Evolutionary conservation across 176 grass and related monocot genomes (phyloP).

Genomic region (Raddia distichophylla): DNA sequence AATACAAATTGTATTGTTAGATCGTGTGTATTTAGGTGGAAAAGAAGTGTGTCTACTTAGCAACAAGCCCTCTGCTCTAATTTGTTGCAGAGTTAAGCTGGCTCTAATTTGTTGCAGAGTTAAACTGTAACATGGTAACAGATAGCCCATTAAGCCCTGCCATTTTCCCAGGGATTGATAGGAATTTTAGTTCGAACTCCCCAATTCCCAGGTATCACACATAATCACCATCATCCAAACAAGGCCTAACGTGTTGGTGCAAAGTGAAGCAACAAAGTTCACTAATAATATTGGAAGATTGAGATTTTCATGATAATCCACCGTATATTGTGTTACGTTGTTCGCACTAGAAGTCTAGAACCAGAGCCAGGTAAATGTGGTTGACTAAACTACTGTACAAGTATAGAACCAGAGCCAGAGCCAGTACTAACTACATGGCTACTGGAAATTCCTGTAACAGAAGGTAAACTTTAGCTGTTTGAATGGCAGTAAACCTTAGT

Average conservation of each 20-base stretch:
- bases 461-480: background rate
- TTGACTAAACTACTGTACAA: background rate
- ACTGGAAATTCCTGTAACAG: background rate
- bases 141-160: too few species aligned
- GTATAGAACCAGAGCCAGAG: background rate
- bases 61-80: background rate
- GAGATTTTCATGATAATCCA: background rate
- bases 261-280: slow-evolving; percentile 22
- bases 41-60: background rate
- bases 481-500: background rate
- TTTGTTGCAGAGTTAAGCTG: background rate
- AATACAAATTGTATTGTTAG: slow-evolving; percentile 26
- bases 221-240: too few species aligned
- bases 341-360: background rate
- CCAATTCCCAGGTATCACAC: too few species aligned
- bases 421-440: background rate
- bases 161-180: too few species aligned
- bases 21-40: background rate
- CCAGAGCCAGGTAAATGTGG: background rate
- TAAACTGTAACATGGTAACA: background rate
- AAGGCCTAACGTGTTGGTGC: background rate
- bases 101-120: background rate
- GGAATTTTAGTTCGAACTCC: too few species aligned
- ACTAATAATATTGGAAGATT: background rate
- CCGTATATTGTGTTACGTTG: background rate